A percentile compares a stretch with the other conserved stretches of the same genome.
Conservation (phyloP, 2,329 filamentous ascomycete species). For the Venturia effusa region DNA sequence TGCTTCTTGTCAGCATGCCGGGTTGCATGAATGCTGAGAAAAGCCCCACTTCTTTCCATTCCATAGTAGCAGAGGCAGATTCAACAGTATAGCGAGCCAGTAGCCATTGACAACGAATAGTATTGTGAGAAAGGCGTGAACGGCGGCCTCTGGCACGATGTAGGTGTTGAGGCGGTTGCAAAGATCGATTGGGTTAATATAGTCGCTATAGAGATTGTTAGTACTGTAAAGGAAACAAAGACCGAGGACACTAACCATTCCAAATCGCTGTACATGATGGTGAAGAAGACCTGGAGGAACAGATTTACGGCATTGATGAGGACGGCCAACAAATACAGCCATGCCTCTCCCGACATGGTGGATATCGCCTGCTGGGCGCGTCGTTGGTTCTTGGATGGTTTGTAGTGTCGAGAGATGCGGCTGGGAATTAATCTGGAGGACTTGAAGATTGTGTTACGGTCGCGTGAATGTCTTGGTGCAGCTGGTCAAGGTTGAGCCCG, state of each 20-base stretch:
- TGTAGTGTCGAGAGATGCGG: not conserved
- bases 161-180: slow-evolving; percentile 99
- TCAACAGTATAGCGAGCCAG: slow-evolving; percentile 87
- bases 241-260: slow-evolving; percentile 65
- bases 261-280: slow-evolving; percentile 99
- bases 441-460: not conserved
- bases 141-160: slow-evolving; percentile 95
- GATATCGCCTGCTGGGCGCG: slow-evolving; percentile 10
- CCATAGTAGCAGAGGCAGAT: slow-evolving; percentile 83
- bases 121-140: slow-evolving; percentile 91
- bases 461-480: not conserved
- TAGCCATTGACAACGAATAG: slow-evolving; percentile 98
- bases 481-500: not conserved
- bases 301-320: slow-evolving; percentile 99
- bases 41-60: slow-evolving; percentile 89
- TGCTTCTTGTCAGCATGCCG: slow-evolving; percentile 34
- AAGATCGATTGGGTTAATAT: slow-evolving; percentile 99
- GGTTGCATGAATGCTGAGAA: not conserved
- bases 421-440: not conserved
- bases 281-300: slow-evolving; percentile 99
- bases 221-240: not conserved
- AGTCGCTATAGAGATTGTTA: slow-evolving; percentile 56
- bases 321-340: slow-evolving; percentile 95
- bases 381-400: too few species aligned
- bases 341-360: slow-evolving; percentile 93